A percentile compares a stretch with the other conserved stretches of the same genome.
phyloP scores from a whole-genome alignment of 352 stramenopile species.

The Aphanomyces euteiches region DNA sequence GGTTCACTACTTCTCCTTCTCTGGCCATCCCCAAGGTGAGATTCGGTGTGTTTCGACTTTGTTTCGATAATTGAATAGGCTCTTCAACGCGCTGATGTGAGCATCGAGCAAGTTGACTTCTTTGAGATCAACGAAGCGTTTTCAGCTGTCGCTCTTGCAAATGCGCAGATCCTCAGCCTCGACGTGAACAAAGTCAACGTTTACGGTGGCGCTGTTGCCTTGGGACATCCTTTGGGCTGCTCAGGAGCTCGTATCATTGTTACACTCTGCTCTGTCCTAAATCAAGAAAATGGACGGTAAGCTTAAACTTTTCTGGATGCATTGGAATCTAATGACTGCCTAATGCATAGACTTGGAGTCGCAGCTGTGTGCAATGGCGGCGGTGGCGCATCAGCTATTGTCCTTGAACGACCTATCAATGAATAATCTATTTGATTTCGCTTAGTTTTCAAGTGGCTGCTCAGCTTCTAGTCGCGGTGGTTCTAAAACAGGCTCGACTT shows the following conservation, averaged over 20 bases:
- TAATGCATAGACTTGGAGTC: conserved; percentile 83
- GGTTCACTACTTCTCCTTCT: conserved; percentile 96
- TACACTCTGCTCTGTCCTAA: conserved; percentile 92
- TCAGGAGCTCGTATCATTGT: conserved; percentile 93
- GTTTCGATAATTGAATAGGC: conserved; percentile 45
- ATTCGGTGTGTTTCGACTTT: neutral
- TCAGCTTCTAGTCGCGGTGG: neutral
- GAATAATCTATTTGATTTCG: conserved; percentile 1
- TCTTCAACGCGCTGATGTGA: conserved; percentile 87
- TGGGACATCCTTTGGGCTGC: conserved; percentile 81
- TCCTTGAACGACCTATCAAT: conserved; percentile 82
- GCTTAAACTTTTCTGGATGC: neutral
- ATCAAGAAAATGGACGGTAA: conserved; percentile 82
- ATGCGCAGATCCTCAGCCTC: conserved; percentile 93
- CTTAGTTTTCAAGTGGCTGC: neutral
- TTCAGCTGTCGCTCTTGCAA: conserved; percentile 94
- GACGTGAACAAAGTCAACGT: conserved; percentile 93
- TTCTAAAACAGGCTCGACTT: neutral
- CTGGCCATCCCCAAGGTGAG: conserved; percentile 85
- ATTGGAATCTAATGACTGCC: neutral
- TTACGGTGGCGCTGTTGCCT: conserved; percentile 90
- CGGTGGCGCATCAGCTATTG: conserved; percentile 93
- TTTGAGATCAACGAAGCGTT: conserved; percentile 99
- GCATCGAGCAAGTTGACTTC: conserved; percentile 93
- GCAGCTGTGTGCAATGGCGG: conserved; percentile 98